These are phyloP conservation scores for Globisporangium radiosum DNA, from an alignment of 352 stramenopile genomes.

Conservation along the genomic window DNA sequence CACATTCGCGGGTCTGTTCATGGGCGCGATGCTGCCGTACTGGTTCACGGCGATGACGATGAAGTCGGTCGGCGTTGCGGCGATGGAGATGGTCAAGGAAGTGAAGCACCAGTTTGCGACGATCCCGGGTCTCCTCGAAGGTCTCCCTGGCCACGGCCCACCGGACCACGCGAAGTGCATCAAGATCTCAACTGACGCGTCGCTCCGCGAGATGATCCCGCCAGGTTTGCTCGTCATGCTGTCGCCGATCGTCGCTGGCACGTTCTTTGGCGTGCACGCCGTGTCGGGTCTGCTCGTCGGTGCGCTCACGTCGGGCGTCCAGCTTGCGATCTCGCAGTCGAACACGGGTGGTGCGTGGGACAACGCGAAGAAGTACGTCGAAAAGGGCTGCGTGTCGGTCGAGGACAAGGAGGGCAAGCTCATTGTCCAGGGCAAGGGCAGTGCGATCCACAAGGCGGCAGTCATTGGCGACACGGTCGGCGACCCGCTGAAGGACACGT, in stretches of 20 bases:
- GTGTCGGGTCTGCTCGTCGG: conserved; percentile 97
- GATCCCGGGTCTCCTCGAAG: conserved; percentile 97
- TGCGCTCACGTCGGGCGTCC: conserved; percentile 93
- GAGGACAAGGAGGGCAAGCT: conserved; percentile 90
- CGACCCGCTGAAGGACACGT: conserved; percentile 99
- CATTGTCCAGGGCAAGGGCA: conserved; percentile 92
- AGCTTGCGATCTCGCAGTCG: conserved; percentile 98
- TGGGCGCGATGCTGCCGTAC: conserved; percentile 99
- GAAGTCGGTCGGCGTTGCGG: conserved; percentile 97
- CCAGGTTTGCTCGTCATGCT: conserved; percentile 98
- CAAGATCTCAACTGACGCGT: conserved; percentile 98
- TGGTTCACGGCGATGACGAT: conserved; percentile 99
- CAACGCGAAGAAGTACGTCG: conserved; percentile 99
- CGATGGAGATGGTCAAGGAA: conserved; percentile 99
- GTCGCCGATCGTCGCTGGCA: conserved; percentile 96
- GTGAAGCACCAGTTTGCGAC: conserved; percentile 99
- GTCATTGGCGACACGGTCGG: conserved; percentile 98
- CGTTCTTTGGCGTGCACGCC: conserved; percentile 97
- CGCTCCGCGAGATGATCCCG: conserved; percentile 98
- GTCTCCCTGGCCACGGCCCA: conserved; percentile 79
- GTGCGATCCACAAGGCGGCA: conserved; percentile 97
- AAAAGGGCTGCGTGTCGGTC: conserved; percentile 91
- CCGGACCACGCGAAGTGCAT: conserved; percentile 93
- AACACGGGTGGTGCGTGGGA: conserved; percentile 99
- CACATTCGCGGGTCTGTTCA: conserved; percentile 98